phyloP scores from a whole-genome alignment of 441 rosid genomes.

The Erodium texanum region DNA sequence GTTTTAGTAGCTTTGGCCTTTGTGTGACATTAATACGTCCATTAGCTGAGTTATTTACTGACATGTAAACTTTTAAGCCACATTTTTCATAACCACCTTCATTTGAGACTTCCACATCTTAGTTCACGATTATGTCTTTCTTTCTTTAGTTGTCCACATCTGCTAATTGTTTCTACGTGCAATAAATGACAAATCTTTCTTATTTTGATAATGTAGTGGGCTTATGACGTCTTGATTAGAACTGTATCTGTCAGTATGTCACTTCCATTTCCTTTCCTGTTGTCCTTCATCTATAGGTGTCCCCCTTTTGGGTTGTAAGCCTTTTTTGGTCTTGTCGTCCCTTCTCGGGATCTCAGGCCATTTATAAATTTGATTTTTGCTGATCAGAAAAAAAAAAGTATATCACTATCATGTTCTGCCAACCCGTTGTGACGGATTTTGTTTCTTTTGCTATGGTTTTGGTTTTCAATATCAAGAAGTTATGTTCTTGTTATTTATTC shows the following conservation, averaged over 20 bases:
- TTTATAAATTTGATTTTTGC: too few relatives aligned
- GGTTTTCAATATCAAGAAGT: neutral
- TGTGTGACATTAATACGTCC: neutral
- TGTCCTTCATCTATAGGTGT: too few relatives aligned
- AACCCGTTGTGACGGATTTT: neutral
- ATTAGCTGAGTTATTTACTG: neutral
- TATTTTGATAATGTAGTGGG: neutral
- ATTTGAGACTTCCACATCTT: neutral
- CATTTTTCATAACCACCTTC: neutral
- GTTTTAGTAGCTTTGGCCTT: constrained; percentile 1
- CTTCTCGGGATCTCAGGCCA: too few relatives aligned
- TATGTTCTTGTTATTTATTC: neutral
- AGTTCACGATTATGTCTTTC: neutral
- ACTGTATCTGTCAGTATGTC: neutral
- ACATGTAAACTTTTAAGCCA: neutral
- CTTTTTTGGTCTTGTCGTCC: too few relatives aligned
- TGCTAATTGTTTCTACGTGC: neutral
- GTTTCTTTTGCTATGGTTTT: neutral
- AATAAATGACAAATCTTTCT: neutral
- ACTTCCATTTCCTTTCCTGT: too few relatives aligned
- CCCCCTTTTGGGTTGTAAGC: too few relatives aligned
- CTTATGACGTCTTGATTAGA: neutral
- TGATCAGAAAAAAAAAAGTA: too few relatives aligned
- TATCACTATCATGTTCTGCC: neutral
- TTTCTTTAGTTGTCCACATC: neutral